These are phyloP conservation scores for Aphanomyces astaci DNA, from an alignment of 352 stramenopile species.

Conservation along the genomic window DNA sequence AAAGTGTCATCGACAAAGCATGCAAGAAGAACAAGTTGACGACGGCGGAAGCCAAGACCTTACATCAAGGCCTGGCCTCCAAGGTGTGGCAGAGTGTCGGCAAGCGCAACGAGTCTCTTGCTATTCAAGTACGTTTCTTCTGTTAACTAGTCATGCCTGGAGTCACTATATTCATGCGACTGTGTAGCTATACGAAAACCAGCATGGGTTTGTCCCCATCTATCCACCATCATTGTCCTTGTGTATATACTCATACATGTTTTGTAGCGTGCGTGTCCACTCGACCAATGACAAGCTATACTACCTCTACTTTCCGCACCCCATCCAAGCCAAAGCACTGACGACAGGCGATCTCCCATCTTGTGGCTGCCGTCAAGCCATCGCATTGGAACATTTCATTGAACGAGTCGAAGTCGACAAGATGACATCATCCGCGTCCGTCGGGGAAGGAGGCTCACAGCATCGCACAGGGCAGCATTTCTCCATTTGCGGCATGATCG, in stretches of 20 bases:
- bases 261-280: slow-evolving; percentile 28
- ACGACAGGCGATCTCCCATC: neutral
- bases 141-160: neutral
- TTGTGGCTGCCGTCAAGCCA: neutral
- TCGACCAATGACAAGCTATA: slow-evolving; percentile 66
- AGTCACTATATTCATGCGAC: neutral
- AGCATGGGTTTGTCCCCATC: slow-evolving; percentile 32
- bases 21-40: slow-evolving; percentile 33
- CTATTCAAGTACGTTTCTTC: slow-evolving; percentile 34
- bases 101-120: slow-evolving; percentile 56
- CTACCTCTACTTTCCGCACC: slow-evolving; percentile 45
- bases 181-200: slow-evolving; percentile 48
- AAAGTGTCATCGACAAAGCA: slow-evolving; percentile 28
- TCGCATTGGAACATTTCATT: neutral
- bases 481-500: slow-evolving; percentile 75
- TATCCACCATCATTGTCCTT: neutral
- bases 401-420: neutral
- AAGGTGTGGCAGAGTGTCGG: slow-evolving; percentile 61
- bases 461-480: slow-evolving; percentile 38
- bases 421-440: too few relatives aligned
- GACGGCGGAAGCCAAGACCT: slow-evolving; percentile 33
- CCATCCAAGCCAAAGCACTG: neutral
- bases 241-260: too few relatives aligned
- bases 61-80: slow-evolving; percentile 37
- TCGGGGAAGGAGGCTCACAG: too few relatives aligned